Evolutionary conservation across 2,329 filamentous ascomycete genomes (phyloP).

Genomic region (Metarhizium robertsii): DNA sequence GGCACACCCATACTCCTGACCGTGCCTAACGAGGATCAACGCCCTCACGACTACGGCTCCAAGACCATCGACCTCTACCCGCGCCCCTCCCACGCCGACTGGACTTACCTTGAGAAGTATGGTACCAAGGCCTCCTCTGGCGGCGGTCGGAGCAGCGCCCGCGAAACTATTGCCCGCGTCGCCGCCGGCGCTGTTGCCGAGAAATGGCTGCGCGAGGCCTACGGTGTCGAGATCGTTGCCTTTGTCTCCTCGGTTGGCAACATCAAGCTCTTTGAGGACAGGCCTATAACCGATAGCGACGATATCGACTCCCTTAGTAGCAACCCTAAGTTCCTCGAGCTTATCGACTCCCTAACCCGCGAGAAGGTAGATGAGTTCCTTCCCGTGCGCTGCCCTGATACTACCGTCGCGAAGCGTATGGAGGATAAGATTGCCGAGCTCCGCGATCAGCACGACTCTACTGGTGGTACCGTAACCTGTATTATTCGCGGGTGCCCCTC

Average conservation of each 20-base stretch:
- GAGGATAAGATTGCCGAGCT: constrained; percentile 68
- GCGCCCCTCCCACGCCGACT: constrained; percentile 87
- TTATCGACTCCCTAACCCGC: constrained; percentile 65
- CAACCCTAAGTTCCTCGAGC: constrained; percentile 71
- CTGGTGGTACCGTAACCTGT: constrained; percentile 90
- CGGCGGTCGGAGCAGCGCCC: constrained; percentile 81
- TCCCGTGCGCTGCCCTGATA: constrained; percentile 80
- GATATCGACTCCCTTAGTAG: constrained; percentile 43
- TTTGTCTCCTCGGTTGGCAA: constrained; percentile 80
- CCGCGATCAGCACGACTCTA: constrained; percentile 73
- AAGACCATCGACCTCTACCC: constrained; percentile 88
- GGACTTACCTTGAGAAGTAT: constrained; percentile 96
- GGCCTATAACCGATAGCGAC: neutral
- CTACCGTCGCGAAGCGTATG: constrained; percentile 60
- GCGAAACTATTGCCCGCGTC: constrained; percentile 90
- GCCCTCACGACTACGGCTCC: constrained; percentile 83
- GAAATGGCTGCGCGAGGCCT: constrained; percentile 74
- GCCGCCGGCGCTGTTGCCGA: constrained; percentile 89
- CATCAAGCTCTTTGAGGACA: constrained; percentile 24
- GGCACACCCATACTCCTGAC: constrained; percentile 84
- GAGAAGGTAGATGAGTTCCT: constrained; percentile 70
- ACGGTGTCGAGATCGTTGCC: constrained; percentile 84
- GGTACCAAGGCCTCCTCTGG: constrained; percentile 86
- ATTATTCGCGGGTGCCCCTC: constrained; percentile 79
- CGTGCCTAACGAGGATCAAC: constrained; percentile 86